These are phyloP conservation scores for Dendrostoma leiphaemia DNA, from an alignment of 2,329 filamentous ascomycete species.

Conservation along the genomic window DNA sequence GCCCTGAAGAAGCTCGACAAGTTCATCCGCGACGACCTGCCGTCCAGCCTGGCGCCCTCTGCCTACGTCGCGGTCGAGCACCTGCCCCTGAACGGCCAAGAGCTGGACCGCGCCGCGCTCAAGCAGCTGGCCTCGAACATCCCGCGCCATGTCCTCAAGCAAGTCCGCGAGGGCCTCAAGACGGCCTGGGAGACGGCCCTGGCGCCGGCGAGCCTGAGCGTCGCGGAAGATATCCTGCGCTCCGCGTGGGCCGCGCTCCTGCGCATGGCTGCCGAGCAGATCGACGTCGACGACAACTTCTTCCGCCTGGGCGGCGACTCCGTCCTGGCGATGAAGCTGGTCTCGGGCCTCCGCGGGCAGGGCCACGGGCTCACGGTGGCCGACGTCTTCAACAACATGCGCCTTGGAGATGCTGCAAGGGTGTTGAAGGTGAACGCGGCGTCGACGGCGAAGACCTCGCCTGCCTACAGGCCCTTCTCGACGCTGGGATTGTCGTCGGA, in stretches of 20 bases:
- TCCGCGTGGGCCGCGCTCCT: conserved; percentile 30
- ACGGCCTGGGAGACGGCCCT: conserved; percentile 32
- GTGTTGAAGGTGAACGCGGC: conserved; percentile 29
- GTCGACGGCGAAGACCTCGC: conserved; percentile 17
- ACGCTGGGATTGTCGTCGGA: conserved; percentile 29
- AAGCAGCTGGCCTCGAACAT: conserved; percentile 29
- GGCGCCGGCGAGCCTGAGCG: conserved; percentile 28
- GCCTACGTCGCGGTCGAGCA: conserved; percentile 39
- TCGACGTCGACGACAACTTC: conserved; percentile 35
- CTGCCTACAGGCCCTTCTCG: conserved; percentile 34
- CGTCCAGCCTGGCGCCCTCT: conserved; percentile 45
- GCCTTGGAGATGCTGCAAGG: conserved; percentile 31
- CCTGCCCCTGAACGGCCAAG: conserved; percentile 27
- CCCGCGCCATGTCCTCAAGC: conserved; percentile 19
- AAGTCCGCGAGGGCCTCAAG: conserved; percentile 25
- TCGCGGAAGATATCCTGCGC: conserved; percentile 32
- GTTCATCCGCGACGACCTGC: conserved; percentile 39
- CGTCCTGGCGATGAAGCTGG: conserved; percentile 37
- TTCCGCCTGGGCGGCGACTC: conserved; percentile 34
- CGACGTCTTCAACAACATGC: conserved; percentile 41
- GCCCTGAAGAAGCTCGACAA: conserved; percentile 40
- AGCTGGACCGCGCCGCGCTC: conserved; percentile 33
- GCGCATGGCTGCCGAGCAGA: conserved; percentile 23
- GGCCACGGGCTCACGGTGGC: conserved; percentile 44
- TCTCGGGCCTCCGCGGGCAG: conserved; percentile 39